Evolutionary conservation across 441 rosid genomes (phyloP).

Genomic region (Adansonia grandidieri): DNA sequence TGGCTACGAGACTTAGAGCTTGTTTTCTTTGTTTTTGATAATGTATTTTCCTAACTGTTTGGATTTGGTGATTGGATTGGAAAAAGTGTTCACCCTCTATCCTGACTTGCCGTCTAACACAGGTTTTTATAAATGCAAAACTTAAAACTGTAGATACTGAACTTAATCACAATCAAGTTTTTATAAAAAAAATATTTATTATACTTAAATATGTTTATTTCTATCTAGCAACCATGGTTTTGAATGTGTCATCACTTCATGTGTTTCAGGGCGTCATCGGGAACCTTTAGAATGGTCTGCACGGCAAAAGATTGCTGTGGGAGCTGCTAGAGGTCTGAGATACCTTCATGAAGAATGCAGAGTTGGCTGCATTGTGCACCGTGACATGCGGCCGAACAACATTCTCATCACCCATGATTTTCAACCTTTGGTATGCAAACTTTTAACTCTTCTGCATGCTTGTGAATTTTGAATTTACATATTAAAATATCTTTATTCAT

Average conservation of each 20-base stretch:
- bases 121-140: background rate
- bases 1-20: background rate
- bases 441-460: background rate
- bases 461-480: background rate
- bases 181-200: background rate
- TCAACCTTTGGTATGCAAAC: conserved; percentile 78
- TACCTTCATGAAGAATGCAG: conserved; percentile 99
- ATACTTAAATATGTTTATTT: background rate
- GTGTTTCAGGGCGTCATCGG: conserved; percentile 57
- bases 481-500: background rate
- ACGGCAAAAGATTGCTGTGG: conserved; percentile 91
- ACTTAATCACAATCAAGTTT: conserved; percentile 5
- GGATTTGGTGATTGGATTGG: background rate
- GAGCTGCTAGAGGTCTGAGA: conserved; percentile 97
- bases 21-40: background rate
- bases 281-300: conserved; percentile 86
- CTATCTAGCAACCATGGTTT: background rate
- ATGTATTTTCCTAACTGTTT: background rate
- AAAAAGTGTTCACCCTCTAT: background rate
- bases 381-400: conserved; percentile 98
- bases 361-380: conserved; percentile 98
- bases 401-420: conserved; percentile 96
- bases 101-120: background rate
- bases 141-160: background rate
- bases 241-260: background rate